Evolutionary conservation across 305 asterid species (phyloP).

Genomic region (Fraxinus greggii): DNA sequence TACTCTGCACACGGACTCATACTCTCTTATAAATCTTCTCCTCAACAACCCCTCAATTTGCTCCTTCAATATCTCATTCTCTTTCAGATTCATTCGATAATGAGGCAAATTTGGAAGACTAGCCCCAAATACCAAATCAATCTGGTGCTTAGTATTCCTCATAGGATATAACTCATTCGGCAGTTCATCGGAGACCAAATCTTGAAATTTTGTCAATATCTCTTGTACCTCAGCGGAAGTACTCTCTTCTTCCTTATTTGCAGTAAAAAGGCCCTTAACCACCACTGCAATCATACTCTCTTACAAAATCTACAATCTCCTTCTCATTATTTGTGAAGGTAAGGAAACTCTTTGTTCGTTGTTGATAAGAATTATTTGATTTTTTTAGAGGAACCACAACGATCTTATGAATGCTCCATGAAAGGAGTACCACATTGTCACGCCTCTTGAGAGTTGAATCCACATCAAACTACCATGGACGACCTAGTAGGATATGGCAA

Average conservation of each 20-base stretch:
- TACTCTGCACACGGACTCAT: no score
- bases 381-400: background rate
- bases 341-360: background rate
- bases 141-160: background rate
- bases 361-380: background rate
- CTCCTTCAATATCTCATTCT: no score
- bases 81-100: no score
- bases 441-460: background rate
- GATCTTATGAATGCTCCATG: background rate
- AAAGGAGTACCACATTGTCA: background rate
- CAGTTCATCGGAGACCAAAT: background rate
- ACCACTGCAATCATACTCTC: background rate
- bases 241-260: background rate
- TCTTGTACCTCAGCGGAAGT: no score
- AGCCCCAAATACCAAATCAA: background rate
- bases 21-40: no score
- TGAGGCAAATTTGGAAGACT: background rate
- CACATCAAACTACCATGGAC: background rate
- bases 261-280: background rate
- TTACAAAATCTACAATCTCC: background rate
- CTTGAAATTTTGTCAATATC: no score
- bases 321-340: no score
- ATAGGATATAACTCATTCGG: background rate
- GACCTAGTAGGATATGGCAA: background rate
- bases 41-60: background rate